Conservation (phyloP, 495 filamentous ascomycete genomes). For the Trypethelium eluteriae region DNA sequence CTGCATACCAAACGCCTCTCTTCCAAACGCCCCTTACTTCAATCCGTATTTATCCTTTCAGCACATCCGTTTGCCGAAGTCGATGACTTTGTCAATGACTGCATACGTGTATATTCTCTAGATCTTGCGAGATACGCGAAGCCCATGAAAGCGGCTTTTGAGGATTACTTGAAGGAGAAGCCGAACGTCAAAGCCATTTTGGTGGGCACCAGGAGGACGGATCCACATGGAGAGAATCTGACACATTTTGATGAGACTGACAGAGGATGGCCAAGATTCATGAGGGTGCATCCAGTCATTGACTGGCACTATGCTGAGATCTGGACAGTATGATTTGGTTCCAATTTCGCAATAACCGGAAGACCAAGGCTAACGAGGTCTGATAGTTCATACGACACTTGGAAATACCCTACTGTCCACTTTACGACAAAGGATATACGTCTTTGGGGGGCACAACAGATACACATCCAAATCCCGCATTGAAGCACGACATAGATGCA, state of each 20-base stretch:
- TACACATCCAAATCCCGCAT: slow-evolving; percentile 78
- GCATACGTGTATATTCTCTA: slow-evolving; percentile 61
- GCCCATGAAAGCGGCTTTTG: slow-evolving; percentile 71
- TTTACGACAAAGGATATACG: slow-evolving; percentile 84
- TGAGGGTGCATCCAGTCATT: slow-evolving; percentile 89
- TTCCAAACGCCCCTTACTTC: slow-evolving; percentile 42
- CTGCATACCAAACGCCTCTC: slow-evolving; percentile 40
- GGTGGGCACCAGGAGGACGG: slow-evolving; percentile 83
- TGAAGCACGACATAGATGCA: slow-evolving; percentile 41
- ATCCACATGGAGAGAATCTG: slow-evolving; percentile 76
- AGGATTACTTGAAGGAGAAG: slow-evolving; percentile 59
- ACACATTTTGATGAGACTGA: slow-evolving; percentile 81
- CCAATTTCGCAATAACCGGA: neutral
- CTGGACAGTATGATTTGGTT: slow-evolving; percentile 59
- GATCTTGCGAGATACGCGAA: slow-evolving; percentile 68
- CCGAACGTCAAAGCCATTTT: slow-evolving; percentile 71
- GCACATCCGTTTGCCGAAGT: slow-evolving; percentile 74
- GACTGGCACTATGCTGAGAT: slow-evolving; percentile 97
- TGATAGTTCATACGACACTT: slow-evolving; percentile 72
- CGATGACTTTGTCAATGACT: slow-evolving; percentile 68
- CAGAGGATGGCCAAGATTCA: slow-evolving; percentile 82
- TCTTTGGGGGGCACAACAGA: slow-evolving; percentile 82
- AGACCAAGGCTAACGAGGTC: slow-evolving; percentile 15
- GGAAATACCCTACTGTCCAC: slow-evolving; percentile 66
- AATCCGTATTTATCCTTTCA: slow-evolving; percentile 82